Evolutionary conservation across 257 asterid genomes (phyloP), one percentile per base, ranked within the genome.

Genomic region (Gardenia jasminoides): DNA sequence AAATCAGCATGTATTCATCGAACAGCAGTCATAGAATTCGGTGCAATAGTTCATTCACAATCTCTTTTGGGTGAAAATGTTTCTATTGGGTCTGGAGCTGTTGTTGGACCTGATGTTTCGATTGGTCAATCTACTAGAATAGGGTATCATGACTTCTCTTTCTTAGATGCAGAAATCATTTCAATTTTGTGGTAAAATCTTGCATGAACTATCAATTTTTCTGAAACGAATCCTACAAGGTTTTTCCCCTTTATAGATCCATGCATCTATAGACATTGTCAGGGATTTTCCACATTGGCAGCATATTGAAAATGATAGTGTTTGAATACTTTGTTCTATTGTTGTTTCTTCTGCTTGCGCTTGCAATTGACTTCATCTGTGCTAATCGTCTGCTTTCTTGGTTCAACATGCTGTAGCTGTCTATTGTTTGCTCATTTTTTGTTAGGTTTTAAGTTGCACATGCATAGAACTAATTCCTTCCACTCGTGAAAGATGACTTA

Each of bases 81-180:
- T 76, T 82, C 64, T 78, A 79, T 95, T 76, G 94, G 93, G 33
- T 88, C 97, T 5, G 99, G 99, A 84, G 82, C 90, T 75, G 61
- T 93, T 80, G 88, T 95, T 70, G 98, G 97, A 58, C 93, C 98
- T 48, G 77, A 85, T 46, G 99, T 91, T 36, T 77, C 87, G 26
- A 79, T 95, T 48, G 97, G 97, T 33, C 88, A 88, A 86, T 95
- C 97, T 71, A 90, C 99, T 68, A 90, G 76, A 88, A 83, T 93
- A 72, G 92, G 98, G 99, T 95, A 95, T 68, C 72, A 7, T 80
- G 74, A 44, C 72, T 62, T 65, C 30, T 30, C 73, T 64, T 28
- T 8, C 61, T 54, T 54, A 54, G n/a, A 54, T 16, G 24, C 1
- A 19, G 8, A 54, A 54, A 17, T 17, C 20, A 13, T 54, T 54